These are phyloP conservation scores for Candida endomychidarum DNA, from an alignment of 805 yeast genomes.

Conservation along the genomic window DNA sequence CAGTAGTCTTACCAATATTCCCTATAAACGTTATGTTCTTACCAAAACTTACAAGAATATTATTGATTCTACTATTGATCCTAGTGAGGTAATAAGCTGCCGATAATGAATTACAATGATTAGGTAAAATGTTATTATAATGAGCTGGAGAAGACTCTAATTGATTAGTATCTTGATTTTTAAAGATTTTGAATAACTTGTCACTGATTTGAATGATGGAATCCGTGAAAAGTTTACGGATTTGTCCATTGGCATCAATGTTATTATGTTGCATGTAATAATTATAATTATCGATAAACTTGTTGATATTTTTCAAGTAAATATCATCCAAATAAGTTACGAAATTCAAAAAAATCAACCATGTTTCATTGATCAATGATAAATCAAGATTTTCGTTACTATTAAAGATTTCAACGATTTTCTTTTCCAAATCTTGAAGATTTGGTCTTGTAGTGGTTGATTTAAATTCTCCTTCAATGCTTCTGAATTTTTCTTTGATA, in stretches of 20 bases:
- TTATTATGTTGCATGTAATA: conserved; percentile 29
- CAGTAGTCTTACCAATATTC: conserved; percentile 28
- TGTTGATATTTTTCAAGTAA: conserved; percentile 28
- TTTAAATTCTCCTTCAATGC: conserved; percentile 33
- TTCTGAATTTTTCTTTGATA: conserved; percentile 39
- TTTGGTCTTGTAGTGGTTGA: conserved; percentile 23
- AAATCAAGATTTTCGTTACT: conserved; percentile 41
- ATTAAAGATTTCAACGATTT: conserved; percentile 33
- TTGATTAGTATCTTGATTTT: conserved; percentile 28
- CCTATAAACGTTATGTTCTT: conserved; percentile 32
- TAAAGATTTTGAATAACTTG: conserved; percentile 30
- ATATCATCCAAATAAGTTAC: conserved; percentile 32
- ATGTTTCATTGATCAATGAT: conserved; percentile 42
- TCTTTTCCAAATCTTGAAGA: conserved; percentile 26
- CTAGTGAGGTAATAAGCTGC: conserved; percentile 35
- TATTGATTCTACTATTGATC: conserved; percentile 27
- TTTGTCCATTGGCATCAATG: conserved; percentile 30
- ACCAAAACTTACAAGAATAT: conserved; percentile 32
- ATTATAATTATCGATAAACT: conserved; percentile 37
- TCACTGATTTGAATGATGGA: conserved; percentile 26
- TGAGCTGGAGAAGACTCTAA: conserved; percentile 36
- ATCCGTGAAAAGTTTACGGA: conserved; percentile 26
- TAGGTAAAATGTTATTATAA: conserved; percentile 37
- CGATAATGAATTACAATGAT: conserved; percentile 41
- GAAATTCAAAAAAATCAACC: conserved; percentile 41